Percentiles rank a stretch among this genome's conserved stretches.
These are phyloP conservation scores for Irineochytrium annulatum DNA, from an alignment of 192 early-diverging fungal genomes.

Conservation along the genomic window DNA sequence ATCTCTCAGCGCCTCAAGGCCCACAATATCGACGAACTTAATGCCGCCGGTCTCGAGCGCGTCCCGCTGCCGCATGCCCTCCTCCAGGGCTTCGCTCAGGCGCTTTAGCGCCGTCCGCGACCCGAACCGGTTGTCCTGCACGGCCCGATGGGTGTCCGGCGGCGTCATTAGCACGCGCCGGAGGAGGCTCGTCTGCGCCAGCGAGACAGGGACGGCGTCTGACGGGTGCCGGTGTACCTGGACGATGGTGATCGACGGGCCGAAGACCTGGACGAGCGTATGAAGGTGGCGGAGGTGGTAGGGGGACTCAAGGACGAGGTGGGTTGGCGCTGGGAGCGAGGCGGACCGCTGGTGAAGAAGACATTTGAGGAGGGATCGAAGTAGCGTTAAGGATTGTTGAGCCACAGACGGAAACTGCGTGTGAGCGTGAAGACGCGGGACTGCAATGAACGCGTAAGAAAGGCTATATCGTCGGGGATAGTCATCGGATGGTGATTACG, in stretches of 20 bases:
- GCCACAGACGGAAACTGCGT: background rate
- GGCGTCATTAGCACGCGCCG: no score
- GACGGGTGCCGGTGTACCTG: background rate
- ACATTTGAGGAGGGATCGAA: background rate
- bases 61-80: no score
- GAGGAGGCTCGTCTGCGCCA: no score
- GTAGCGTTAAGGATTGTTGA: background rate
- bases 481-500: background rate
- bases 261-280: background rate
- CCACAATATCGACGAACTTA: no score
- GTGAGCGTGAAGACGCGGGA: background rate
- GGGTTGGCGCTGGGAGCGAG: background rate
- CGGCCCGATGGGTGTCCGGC: no score
- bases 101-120: no score
- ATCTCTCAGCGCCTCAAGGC: no score
- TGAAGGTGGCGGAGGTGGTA: background rate
- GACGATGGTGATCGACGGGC: background rate
- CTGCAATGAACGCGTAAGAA: background rate
- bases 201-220: no score
- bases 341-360: constrained; percentile 3
- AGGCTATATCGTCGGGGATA: background rate
- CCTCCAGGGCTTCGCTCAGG: no score
- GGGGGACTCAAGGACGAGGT: background rate
- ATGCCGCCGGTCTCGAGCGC: no score
- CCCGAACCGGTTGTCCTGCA: no score